These are phyloP conservation scores for Diaporthe velutina DNA, from an alignment of 2,329 filamentous ascomycete species.

Conservation along the genomic window DNA sequence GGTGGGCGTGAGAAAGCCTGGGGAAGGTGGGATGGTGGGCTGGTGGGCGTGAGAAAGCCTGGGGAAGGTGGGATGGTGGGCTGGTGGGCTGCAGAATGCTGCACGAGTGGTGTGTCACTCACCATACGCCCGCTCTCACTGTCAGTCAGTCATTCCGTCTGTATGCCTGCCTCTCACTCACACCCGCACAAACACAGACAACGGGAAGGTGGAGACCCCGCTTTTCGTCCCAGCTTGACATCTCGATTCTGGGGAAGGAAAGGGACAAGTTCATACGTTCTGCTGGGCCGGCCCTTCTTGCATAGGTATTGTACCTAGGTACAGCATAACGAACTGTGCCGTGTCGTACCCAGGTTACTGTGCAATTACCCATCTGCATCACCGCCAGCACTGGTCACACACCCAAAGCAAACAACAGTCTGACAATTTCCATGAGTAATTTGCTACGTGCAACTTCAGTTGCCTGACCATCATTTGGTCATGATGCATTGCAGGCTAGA, in stretches of 20 bases:
- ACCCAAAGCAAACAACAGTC: not conserved
- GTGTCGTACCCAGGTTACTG: not conserved
- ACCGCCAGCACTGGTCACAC: no score
- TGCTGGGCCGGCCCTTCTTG: constrained; percentile 11
- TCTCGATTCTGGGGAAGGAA: constrained; percentile 31
- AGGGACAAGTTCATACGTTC: not conserved
- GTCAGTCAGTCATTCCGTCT: no score
- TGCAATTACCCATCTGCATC: not conserved
- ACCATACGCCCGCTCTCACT: not conserved
- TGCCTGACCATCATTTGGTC: not conserved
- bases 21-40: not conserved
- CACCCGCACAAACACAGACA: not conserved
- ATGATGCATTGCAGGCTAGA: not conserved
- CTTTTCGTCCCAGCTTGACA: constrained; percentile 2
- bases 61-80: not conserved
- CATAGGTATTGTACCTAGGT: no score
- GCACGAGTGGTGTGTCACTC: not conserved
- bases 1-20: not conserved
- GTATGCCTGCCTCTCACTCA: not conserved
- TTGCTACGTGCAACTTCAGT: not conserved
- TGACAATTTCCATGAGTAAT: not conserved
- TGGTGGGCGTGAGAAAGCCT: not conserved
- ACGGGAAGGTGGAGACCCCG: constrained; percentile 27
- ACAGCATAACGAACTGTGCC: not conserved
- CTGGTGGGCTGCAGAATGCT: not conserved